phyloP scores from a whole-genome alignment of 2,329 filamentous ascomycete genomes.

The Aspergillus calidoustus region DNA sequence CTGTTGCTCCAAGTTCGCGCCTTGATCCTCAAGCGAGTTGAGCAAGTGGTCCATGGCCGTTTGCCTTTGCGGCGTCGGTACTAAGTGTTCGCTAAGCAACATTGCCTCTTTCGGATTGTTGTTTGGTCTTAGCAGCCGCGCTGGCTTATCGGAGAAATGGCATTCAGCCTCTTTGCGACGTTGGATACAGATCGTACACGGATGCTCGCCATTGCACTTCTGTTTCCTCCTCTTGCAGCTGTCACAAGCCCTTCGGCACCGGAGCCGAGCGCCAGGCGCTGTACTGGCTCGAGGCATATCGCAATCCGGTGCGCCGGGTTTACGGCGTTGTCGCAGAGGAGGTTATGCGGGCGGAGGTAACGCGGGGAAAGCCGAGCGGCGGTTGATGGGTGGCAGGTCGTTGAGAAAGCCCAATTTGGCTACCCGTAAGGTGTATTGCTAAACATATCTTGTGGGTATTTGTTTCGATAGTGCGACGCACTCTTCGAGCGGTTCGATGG shows the following conservation, averaged over 20 bases:
- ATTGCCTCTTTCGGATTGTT: constrained; percentile 35
- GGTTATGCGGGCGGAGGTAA: not conserved
- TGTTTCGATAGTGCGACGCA: not conserved
- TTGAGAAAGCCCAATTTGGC: not conserved
- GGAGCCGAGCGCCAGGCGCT: constrained; percentile 36
- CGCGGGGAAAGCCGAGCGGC: constrained; percentile 6
- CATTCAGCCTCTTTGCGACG: constrained; percentile 48
- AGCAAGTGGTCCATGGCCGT: constrained; percentile 41
- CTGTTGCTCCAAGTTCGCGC: constrained; percentile 35
- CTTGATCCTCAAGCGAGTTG: constrained; percentile 39
- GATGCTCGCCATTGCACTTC: constrained; percentile 57
- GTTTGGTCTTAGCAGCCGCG: constrained; percentile 38
- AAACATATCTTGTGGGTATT: not conserved
- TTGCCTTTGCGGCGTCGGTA: constrained; percentile 36
- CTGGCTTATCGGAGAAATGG: constrained; percentile 45
- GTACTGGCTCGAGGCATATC: constrained; percentile 39
- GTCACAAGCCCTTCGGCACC: constrained; percentile 48
- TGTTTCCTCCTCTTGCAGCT: constrained; percentile 55
- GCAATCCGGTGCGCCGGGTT: not conserved
- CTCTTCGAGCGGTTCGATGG: not conserved
- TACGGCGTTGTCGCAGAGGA: not conserved
- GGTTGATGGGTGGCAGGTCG: not conserved
- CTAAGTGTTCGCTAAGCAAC: constrained; percentile 38
- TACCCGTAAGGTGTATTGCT: not conserved
- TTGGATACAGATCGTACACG: constrained; percentile 56